Evolutionary conservation across 106 monocot species (phyloP), one percentile per base, ranked within the genome.

Genomic region (Dendrobium nobile): DNA sequence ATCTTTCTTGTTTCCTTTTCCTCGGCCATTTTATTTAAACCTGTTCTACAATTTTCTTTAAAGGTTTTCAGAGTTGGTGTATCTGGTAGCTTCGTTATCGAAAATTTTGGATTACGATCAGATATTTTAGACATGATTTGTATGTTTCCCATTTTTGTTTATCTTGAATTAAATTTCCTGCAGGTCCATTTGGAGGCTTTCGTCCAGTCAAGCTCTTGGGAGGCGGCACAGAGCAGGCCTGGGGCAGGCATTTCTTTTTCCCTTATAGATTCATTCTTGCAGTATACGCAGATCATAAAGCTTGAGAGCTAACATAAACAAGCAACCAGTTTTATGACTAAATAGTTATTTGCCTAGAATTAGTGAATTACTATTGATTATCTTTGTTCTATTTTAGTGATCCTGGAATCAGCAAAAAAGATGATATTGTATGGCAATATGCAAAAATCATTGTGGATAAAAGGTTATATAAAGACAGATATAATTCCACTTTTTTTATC

Each of bases 171-270:
- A 15, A 11, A 54, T 59, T 40, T 31, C 45, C 15, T 77, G 79
- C 82, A 90, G 89, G 83, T 90, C 85, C 85, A 17, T 85, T 78
- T 27, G 80, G 85, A 83, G 85, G 80, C 67, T 90, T 10, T 82
- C 80, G 41, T 82, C 80, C 7, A 45, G 18, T 67, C 82, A 78
- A 79, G 77, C 78, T 56, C 43, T 83, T 26, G 54, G 42, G 41
- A 80, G 80, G 75, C 79, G 65, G 18, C 82, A 45, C 75, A 64
- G 81, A 54, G 28, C 54, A 37, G 80, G 75, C 47, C 9, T 20
- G 55, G 65, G 78, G 5, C 87, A 90, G 85, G 89, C 82, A 74
- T 26, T 45, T 47, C 31, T 74, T 47, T 20, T 47, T 51, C 31
- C 47, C 51, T 80, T 28, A 43, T 15, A 48, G 31, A 40, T 11